Base-by-base conservation (phyloP, 2,329 filamentous ascomycete genomes). In the Thyridium curvatum region DNA sequence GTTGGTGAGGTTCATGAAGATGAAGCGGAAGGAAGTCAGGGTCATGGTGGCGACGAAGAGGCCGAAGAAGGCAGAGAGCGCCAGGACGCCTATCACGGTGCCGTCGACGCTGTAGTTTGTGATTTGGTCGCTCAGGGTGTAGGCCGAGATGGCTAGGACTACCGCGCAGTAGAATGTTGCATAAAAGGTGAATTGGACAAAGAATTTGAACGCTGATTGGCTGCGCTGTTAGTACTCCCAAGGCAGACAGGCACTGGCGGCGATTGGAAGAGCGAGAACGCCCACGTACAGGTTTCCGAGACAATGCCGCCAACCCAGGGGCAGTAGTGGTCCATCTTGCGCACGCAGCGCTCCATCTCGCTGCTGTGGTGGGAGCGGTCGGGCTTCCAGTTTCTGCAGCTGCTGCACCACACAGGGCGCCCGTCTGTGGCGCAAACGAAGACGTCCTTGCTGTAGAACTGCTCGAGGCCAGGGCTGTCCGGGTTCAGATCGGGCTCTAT, bases 271-370 rank as follows among this genome's bases (percentile, higher is more conserved):
- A n/a, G n/a, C n/a, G n/a, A n/a, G n/a, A n/a, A n/a, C n/a, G 12
- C 3, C 8, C 12, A 60, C 74, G 56, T 52, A 79, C 75, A 79
- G 2, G 79, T 89, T 58, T 96, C 90, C 0, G 81, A 84, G 9
- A 98, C 82, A 47, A 95, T 86, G 16, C 91, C 93, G 4, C 91
- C 91, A n/a, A 94, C 90, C 85, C 84, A 97, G 0, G 91, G 93
- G 54, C 93, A 98, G 52, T 90, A 93, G 55, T 97, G 91, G 46
- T 97, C 91, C 84, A 96, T 93, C 53, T 93, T 93, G 31, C 75
- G 68, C 16, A 94, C 84, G 54, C 91, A 97, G 32, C 88, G 74
- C 36, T 79, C 79, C 12, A 93, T 68, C 55, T 94, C 86, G 38
- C 82, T 82, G 53, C 85, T 94, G 60, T 97, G 91, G 56, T 95